Evolutionary conservation across 345 rosid genomes (phyloP).

Genomic region (Linum tenue): DNA sequence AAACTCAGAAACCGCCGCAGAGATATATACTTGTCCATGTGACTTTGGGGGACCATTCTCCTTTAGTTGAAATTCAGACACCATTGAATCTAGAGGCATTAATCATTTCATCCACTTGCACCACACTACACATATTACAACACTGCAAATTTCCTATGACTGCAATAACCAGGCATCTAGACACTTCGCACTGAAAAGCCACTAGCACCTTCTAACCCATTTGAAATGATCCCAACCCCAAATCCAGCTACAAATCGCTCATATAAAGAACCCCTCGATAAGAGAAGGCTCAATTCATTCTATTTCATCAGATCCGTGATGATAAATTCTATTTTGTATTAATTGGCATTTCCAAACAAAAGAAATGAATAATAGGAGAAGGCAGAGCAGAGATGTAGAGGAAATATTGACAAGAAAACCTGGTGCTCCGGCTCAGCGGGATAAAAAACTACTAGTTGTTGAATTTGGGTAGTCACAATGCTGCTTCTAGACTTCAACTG

Average conservation of each 20-base stretch:
- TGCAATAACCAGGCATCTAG: not conserved
- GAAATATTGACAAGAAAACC: slow-evolving; percentile 23
- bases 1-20: not conserved
- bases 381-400: too few species aligned
- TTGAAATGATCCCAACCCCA: not conserved
- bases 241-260: not conserved
- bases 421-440: slow-evolving; percentile 95
- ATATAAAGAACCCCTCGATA: not conserved
- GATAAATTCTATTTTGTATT: too few species aligned
- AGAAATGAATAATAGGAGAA: too few species aligned
- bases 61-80: too few species aligned
- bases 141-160: too few species aligned
- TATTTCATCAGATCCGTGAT: too few species aligned
- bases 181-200: not conserved
- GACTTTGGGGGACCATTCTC: too few species aligned
- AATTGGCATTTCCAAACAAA: too few species aligned
- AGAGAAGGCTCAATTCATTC: not conserved
- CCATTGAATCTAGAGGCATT: too few species aligned
- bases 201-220: not conserved
- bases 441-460: slow-evolving; percentile 52
- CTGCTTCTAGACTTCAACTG: slow-evolving; percentile 62
- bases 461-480: slow-evolving; percentile 77
- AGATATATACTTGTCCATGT: too few species aligned
- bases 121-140: not conserved
- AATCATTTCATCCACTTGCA: not conserved